Evolutionary conservation across 2,329 filamentous ascomycete species (phyloP).

Genomic region (Huntiella savannae): DNA sequence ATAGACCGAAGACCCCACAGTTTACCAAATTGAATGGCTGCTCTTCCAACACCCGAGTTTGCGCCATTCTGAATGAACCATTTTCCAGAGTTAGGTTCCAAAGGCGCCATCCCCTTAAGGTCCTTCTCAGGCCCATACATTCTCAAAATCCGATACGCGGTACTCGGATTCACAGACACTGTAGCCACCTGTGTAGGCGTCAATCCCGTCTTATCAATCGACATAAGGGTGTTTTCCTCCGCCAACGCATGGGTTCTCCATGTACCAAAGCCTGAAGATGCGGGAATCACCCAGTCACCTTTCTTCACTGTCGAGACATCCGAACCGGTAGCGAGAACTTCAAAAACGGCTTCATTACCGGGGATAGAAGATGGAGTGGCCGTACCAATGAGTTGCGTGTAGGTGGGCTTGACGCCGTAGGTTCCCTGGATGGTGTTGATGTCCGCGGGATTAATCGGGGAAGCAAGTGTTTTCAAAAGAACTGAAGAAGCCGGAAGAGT

Average conservation of each 20-base stretch:
- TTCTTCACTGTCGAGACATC: conserved; percentile 34
- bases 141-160: conserved; percentile 79
- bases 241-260: conserved; percentile 81
- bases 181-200: conserved; percentile 66
- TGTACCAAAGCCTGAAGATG: conserved; percentile 65
- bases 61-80: conserved; percentile 98
- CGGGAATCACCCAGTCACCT: conserved; percentile 91
- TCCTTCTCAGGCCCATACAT: conserved; percentile 41
- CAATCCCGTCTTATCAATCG: conserved; percentile 52
- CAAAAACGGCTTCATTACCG: conserved; percentile 86
- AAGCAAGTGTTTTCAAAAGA: conserved; percentile 72
- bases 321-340: conserved; percentile 55
- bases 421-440: conserved; percentile 96
- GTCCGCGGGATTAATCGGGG: conserved; percentile 91
- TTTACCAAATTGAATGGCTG: conserved; percentile 70
- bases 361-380: conserved; percentile 55
- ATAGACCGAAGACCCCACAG: conserved; percentile 83
- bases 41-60: conserved; percentile 79
- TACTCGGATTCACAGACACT: conserved; percentile 81
- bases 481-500: conserved; percentile 43
- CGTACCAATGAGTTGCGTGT: conserved; percentile 61
- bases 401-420: conserved; percentile 70
- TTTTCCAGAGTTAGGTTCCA: conserved; percentile 37
- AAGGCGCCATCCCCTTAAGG: conserved; percentile 26
- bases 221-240: conserved; percentile 38